Base-by-base conservation (phyloP, 306 rosid species). In the Castanea mollissima region DNA sequence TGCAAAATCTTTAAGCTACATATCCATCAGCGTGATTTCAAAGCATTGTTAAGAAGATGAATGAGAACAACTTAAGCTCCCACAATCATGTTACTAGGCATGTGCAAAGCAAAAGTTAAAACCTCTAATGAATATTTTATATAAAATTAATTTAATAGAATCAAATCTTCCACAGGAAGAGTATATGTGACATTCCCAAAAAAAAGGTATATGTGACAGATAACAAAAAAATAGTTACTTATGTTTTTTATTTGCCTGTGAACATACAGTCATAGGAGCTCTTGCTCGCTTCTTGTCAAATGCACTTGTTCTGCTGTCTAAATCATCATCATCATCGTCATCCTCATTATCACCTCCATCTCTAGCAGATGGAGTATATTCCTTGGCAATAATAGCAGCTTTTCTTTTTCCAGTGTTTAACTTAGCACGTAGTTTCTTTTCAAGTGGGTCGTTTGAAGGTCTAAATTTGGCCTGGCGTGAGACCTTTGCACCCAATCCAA, bases 401-500 rank as follows among this genome's bases (percentile, higher is more conserved):
- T 89, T 91, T 81, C 84, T 90, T 77, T 77, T 91, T 72, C 77
- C 88, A 55, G 87, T 78, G 59, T 58, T 76, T 80, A 94, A 82
- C 81, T 91, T 89, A 76, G 92, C 82, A 76, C 80, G 59, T 78
- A 94, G 75, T 85, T 85, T 92, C 71, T 85, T 82, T 69, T 87
- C 97, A n/a, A 91, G 81, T 9, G 99, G 95, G 76, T 91, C 92
- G 74, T 88, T 74, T 21, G 89, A 85, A 15, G 87, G 95, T 70
- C 80, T 89, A 69, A 78, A 55, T 49, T 85, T 90, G 75, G 89
- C 60, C n/a, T 88, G 85, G 38, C 93, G 88, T 19, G 88, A 25
- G 79, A 91, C 83, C 84, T 82, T 91, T 69, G 97, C 97, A 65
- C 99, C 99, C 56, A 94, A 86, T 44, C 97, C 98, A 81, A 90